Percentiles rank a stretch among this genome's conserved stretches.
phyloP scores from a whole-genome alignment of 2,329 filamentous ascomycete genomes.

The Xylaria hypoxylon region DNA sequence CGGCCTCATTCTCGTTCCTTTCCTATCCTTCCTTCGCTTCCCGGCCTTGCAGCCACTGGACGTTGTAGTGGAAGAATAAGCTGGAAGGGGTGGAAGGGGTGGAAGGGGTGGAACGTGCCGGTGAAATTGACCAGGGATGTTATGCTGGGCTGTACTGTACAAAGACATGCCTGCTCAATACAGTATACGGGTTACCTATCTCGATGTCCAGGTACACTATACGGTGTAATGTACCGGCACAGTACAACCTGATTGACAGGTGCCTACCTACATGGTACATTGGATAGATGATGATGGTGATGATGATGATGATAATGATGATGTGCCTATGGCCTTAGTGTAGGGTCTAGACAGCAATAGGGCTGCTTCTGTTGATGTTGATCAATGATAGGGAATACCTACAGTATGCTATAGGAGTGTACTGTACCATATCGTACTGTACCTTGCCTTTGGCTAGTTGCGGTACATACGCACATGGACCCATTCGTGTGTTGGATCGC shows the following conservation, averaged over 20 bases:
- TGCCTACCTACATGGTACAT: conserved; percentile 3
- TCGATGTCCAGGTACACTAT: conserved; percentile 11
- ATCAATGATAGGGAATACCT: conserved; percentile 29
- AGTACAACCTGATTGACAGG: not conserved
- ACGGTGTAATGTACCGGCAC: conserved; percentile 1
- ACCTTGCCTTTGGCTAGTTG: conserved; percentile 28
- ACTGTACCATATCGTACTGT: conserved; percentile 9
- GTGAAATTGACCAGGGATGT: conserved; percentile 24
- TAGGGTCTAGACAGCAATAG: conserved; percentile 32
- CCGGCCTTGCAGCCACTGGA: conserved; percentile 36
- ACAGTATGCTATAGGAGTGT: conserved; percentile 5
- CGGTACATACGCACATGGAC: conserved; percentile 31
- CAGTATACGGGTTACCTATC: conserved; percentile 6
- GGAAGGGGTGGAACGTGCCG: conserved; percentile 33
- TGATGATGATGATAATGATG: too few species aligned
- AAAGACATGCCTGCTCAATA: conserved; percentile 6
- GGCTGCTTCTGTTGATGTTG: conserved; percentile 21
- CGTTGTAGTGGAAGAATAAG: conserved; percentile 31
- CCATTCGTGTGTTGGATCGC: conserved; percentile 33
- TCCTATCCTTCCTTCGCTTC: conserved; percentile 37
- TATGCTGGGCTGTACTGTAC: not conserved
- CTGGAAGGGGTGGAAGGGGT: conserved; percentile 30
- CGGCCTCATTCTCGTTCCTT: conserved; percentile 38
- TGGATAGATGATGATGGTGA: not conserved
- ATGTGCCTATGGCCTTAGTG: not conserved